A percentile compares a stretch with the other conserved stretches of the same genome.
phyloP scores from a whole-genome alignment of 2,329 filamentous ascomycete species.

The Shiraia bambusicola region DNA sequence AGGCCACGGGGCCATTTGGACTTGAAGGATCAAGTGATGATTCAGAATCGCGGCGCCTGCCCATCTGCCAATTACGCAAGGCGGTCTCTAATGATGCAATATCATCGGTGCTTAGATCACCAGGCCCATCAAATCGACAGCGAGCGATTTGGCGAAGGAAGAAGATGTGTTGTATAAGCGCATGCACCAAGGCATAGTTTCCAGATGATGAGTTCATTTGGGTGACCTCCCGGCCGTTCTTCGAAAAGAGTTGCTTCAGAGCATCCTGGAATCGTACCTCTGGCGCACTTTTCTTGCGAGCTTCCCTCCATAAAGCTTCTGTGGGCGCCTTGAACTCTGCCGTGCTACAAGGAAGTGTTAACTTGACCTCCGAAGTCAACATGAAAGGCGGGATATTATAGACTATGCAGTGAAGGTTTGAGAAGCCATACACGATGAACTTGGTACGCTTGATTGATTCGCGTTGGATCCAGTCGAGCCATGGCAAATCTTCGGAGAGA shows the following conservation, averaged over 20 bases:
- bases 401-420: conserved; percentile 62
- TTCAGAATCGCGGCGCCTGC: conserved; percentile 45
- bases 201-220: conserved; percentile 47
- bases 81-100: conserved; percentile 48
- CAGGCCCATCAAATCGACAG: conserved; percentile 36
- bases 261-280: conserved; percentile 38
- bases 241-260: conserved; percentile 37
- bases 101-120: conserved; percentile 43
- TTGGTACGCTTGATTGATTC: conserved; percentile 58
- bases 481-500: conserved; percentile 57
- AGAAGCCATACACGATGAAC: conserved; percentile 59
- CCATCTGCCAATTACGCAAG: conserved; percentile 45
- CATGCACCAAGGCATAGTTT: conserved; percentile 72
- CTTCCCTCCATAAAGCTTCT: conserved; percentile 52
- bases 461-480: conserved; percentile 56
- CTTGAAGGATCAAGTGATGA: conserved; percentile 53
- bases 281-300: conserved; percentile 22
- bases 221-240: conserved; percentile 34
- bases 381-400: conserved; percentile 63
- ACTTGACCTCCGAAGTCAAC: conserved; percentile 56
- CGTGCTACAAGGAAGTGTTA: conserved; percentile 57
- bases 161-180: conserved; percentile 71
- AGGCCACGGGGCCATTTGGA: conserved; percentile 63
- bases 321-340: conserved; percentile 58
- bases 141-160: conserved; percentile 59